A percentile compares a stretch with the other conserved stretches of the same genome.
These are phyloP conservation scores for Candida peoriensis DNA, from an alignment of 805 yeast genomes.

Conservation along the genomic window DNA sequence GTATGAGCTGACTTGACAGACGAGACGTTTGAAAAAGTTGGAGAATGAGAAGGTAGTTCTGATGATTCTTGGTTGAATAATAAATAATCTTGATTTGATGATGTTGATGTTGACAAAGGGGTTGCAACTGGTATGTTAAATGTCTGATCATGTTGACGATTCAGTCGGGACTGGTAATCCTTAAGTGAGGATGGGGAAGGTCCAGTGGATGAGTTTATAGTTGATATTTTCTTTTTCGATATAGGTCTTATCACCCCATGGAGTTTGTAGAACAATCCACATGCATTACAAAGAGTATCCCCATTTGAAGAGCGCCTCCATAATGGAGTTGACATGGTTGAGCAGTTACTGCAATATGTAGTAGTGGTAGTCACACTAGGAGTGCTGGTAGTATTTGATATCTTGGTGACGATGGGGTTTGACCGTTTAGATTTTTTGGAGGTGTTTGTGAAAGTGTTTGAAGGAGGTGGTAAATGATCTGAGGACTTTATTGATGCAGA, in stretches of 20 bases:
- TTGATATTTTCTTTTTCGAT: conserved; percentile 7
- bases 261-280: conserved; percentile 85
- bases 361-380: background rate
- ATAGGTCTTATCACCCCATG: conserved; percentile 88
- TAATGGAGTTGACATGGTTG: conserved; percentile 85
- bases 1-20: too few relatives aligned
- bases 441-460: conserved; percentile 12
- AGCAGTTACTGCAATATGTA: conserved; percentile 70
- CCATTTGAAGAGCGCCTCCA: conserved; percentile 94
- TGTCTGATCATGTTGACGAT: conserved; percentile 1
- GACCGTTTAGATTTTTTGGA: conserved; percentile 10
- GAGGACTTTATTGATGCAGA: background rate
- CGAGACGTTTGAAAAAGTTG: too few relatives aligned
- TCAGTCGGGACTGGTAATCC: background rate
- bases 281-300: conserved; percentile 89
- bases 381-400: conserved; percentile 1
- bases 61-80: conserved; percentile 5
- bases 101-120: too few relatives aligned
- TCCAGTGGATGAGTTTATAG: background rate
- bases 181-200: conserved; percentile 4
- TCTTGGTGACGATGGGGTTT: conserved; percentile 5
- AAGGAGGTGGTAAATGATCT: background rate
- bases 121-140: too few relatives aligned
- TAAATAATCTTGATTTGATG: conserved; percentile 4
- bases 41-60: background rate